A percentile compares a stretch with the other conserved stretches of the same genome.
Evolutionary conservation across 768 basidiomycete species (phyloP).

Genomic region (Boletus reticulatus): DNA sequence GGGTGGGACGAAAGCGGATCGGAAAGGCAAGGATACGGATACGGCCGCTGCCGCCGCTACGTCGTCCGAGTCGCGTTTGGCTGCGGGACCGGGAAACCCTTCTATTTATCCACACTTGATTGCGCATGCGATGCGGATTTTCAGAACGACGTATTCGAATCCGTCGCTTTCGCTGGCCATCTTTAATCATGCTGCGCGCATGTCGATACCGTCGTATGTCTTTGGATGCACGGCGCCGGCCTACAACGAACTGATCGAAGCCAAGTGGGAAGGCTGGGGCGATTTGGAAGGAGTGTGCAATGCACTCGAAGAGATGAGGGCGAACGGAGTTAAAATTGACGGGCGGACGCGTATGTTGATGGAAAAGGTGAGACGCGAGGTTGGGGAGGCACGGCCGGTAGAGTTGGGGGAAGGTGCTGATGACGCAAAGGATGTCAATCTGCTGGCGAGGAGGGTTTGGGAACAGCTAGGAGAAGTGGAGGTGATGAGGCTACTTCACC

Average conservation of each 20-base stretch:
- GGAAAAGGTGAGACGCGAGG: slow-evolving; percentile 61
- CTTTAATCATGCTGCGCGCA: slow-evolving; percentile 74
- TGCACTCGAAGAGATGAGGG: slow-evolving; percentile 77
- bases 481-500: slow-evolving; percentile 47
- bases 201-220: slow-evolving; percentile 79
- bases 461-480: slow-evolving; percentile 45
- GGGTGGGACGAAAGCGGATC: background rate
- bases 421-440: slow-evolving; percentile 26
- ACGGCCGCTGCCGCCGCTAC: background rate
- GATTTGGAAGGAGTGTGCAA: slow-evolving; percentile 74
- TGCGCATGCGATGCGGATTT: slow-evolving; percentile 71
- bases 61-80: background rate
- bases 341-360: slow-evolving; percentile 56
- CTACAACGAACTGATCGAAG: slow-evolving; percentile 86
- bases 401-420: slow-evolving; percentile 13
- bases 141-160: slow-evolving; percentile 75
- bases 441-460: slow-evolving; percentile 39
- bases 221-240: slow-evolving; percentile 85
- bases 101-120: slow-evolving; percentile 74
- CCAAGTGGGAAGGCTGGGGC: slow-evolving; percentile 82
- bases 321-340: slow-evolving; percentile 73
- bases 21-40: background rate
- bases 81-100: slow-evolving; percentile 49
- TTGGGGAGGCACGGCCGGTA: slow-evolving; percentile 53
- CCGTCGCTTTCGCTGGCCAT: slow-evolving; percentile 81